Evolutionary conservation across 768 basidiomycete species (phyloP).

Genomic region (Hemileccinum rubropunctum): DNA sequence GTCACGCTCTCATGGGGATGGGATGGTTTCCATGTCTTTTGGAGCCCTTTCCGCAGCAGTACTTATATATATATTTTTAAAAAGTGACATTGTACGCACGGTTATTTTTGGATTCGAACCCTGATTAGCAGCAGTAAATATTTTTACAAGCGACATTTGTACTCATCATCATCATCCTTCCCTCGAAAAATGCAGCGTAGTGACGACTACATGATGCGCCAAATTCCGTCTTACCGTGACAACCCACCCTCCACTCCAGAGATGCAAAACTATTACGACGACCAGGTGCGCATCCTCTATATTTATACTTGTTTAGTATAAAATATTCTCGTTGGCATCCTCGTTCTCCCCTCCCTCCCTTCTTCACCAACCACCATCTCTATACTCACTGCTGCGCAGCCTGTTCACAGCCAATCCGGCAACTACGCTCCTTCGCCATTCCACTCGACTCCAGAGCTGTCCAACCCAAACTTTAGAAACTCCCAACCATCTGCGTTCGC

Average conservation of each 20-base stretch:
- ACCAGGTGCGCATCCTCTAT: conserved; percentile 16
- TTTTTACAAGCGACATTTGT: no score
- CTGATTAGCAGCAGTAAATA: no score
- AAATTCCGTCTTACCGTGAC: conserved; percentile 25
- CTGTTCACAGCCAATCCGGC: conserved; percentile 32
- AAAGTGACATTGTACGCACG: no score
- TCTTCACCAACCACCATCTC: conserved; percentile 1
- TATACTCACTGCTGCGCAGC: conserved; percentile 27
- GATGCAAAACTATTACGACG: conserved; percentile 30
- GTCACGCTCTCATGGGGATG: no score
- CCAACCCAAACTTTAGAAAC: conserved; percentile 25
- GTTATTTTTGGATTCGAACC: no score
- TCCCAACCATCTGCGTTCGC: conserved; percentile 23
- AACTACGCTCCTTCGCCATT: conserved; percentile 35
- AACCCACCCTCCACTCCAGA: conserved; percentile 21
- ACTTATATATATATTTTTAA: no score
- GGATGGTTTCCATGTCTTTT: no score
- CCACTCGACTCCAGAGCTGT: conserved; percentile 17
- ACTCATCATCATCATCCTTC: not conserved
- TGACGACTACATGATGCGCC: conserved; percentile 26
- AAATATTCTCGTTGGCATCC: not conserved
- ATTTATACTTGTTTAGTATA: conserved; percentile 7
- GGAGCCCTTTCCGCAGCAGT: no score
- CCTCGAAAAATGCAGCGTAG: conserved; percentile 18
- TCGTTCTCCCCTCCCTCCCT: not conserved